These are phyloP conservation scores for Capsicum chinense DNA, from an alignment of 257 asterid genomes.

Conservation along the genomic window DNA sequence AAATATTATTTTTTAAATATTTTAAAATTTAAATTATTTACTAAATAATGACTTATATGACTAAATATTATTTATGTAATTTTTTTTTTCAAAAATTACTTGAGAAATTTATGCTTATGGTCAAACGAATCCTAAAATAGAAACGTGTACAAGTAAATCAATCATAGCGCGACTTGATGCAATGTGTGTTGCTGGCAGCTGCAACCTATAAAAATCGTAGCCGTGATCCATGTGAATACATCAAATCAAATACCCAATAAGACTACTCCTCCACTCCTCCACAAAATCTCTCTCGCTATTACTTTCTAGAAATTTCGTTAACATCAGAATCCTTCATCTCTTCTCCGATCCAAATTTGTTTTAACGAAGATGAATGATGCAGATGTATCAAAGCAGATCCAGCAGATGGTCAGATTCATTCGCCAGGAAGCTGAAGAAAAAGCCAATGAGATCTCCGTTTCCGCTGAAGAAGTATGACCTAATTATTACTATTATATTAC, in stretches of 20 bases:
- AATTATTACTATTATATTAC: background rate
- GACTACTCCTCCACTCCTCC: background rate
- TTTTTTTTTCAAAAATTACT: no score
- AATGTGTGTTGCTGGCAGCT: no score
- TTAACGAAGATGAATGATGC: constrained; percentile 76
- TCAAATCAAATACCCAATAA: background rate
- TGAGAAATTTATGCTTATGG: no score
- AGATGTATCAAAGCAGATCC: constrained; percentile 99
- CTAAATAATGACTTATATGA: no score
- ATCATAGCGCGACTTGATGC: no score
- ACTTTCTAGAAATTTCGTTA: background rate
- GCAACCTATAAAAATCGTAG: background rate
- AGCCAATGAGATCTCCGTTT: constrained; percentile 94
- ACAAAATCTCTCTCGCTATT: background rate
- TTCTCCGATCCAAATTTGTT: constrained; percentile 25
- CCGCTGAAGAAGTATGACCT: constrained; percentile 83
- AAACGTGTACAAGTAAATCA: no score
- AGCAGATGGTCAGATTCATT: constrained; percentile 99
- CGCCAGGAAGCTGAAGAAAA: constrained; percentile 99
- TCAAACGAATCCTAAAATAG: no score
- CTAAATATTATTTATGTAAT: no score
- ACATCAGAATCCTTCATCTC: background rate
- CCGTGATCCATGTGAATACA: background rate
- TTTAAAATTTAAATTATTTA: no score
- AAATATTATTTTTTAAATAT: no score